Percentiles rank a stretch among this genome's conserved stretches.
Evolutionary conservation across 352 stramenopile species (phyloP).

Genomic region (Pseudoperonospora humuli): DNA sequence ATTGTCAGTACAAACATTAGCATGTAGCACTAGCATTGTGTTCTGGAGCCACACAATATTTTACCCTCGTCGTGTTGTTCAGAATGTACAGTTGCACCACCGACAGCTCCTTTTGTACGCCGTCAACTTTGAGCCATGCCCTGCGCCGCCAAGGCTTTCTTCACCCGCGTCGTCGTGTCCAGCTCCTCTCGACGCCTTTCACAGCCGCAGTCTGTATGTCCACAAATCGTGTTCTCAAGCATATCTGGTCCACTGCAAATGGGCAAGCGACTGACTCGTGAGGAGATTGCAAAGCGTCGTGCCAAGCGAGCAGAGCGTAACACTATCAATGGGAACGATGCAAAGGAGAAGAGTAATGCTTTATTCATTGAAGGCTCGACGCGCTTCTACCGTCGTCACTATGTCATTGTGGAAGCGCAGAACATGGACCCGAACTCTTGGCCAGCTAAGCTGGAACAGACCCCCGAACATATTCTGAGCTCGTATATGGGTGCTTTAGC

Average conservation of each 20-base stretch:
- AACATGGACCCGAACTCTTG: slow-evolving; percentile 34
- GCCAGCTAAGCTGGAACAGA: slow-evolving; percentile 66
- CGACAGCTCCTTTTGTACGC: slow-evolving; percentile 8
- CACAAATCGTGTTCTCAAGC: slow-evolving; percentile 11
- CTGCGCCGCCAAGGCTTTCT: slow-evolving; percentile 8
- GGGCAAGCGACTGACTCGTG: slow-evolving; percentile 20
- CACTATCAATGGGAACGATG: slow-evolving; percentile 2
- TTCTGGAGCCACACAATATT: slow-evolving; percentile 8
- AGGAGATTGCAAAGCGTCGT: slow-evolving; percentile 26
- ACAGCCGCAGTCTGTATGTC: slow-evolving; percentile 1
- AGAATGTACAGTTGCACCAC: slow-evolving; percentile 4
- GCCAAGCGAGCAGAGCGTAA: slow-evolving; percentile 19
- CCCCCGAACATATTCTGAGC: slow-evolving; percentile 46
- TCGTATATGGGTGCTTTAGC: slow-evolving; percentile 26
- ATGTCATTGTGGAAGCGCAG: slow-evolving; percentile 45
- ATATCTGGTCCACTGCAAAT: slow-evolving; percentile 5
- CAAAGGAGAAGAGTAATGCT: slow-evolving; percentile 9
- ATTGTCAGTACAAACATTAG: too few relatives aligned
- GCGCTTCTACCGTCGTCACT: slow-evolving; percentile 48
- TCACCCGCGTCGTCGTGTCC: not conserved
- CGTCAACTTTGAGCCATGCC: slow-evolving; percentile 8
- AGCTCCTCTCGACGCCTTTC: not conserved
- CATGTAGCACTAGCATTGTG: too few relatives aligned
- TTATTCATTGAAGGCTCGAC: slow-evolving; percentile 52
- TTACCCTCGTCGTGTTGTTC: too few relatives aligned